These are phyloP conservation scores for Pseudogymnoascus verrucosus DNA, from an alignment of 2,329 filamentous ascomycete species.

Conservation along the genomic window DNA sequence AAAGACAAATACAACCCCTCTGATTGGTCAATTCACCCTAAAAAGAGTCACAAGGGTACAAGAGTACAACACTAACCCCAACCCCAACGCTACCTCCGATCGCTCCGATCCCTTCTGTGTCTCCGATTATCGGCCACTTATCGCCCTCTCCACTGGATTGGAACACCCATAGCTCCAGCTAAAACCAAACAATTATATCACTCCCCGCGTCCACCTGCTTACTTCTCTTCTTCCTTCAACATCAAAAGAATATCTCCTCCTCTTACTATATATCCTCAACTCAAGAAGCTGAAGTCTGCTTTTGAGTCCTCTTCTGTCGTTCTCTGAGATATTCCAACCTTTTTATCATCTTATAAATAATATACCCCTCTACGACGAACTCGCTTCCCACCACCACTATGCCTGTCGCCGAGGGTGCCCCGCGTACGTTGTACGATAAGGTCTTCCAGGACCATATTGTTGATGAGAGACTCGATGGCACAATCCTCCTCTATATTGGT, in stretches of 20 bases:
- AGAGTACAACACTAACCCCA: not conserved
- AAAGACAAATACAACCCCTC: not conserved
- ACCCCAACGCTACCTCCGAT: not conserved
- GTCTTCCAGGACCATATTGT: constrained; percentile 92
- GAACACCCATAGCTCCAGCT: not conserved
- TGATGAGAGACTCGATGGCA: constrained; percentile 90
- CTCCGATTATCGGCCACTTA: not conserved
- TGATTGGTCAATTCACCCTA: not conserved
- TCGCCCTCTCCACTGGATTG: not conserved
- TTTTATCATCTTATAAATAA: not conserved
- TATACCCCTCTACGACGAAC: not conserved
- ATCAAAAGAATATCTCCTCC: not conserved
- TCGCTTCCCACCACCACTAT: constrained; percentile 42
- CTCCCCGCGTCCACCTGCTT: not conserved
- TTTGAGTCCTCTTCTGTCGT: not conserved
- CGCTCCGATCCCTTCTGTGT: not conserved
- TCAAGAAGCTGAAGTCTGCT: not conserved
- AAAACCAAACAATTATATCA: not conserved
- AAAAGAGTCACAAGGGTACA: not conserved
- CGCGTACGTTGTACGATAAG: constrained; percentile 94
- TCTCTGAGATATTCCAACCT: not conserved
- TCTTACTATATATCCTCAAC: not conserved
- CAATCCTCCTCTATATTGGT: constrained; percentile 89
- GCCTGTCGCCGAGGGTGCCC: constrained; percentile 64
- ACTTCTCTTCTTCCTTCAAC: not conserved